A percentile compares a stretch with the other conserved stretches of the same genome.
Conservation (phyloP, 2,329 filamentous ascomycete species). For the Diplodia seriata region DNA sequence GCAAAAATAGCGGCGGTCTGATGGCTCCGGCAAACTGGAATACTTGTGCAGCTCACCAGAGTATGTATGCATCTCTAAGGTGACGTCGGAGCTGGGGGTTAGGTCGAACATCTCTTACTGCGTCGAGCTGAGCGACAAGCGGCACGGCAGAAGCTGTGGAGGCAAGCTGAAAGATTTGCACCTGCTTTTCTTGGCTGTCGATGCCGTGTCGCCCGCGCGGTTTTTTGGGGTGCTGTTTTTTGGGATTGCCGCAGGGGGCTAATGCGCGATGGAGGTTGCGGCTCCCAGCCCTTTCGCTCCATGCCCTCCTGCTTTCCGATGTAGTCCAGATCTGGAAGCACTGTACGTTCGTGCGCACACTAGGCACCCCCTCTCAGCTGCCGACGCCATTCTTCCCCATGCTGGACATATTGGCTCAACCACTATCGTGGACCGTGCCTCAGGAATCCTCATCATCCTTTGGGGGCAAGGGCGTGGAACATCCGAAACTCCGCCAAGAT, state of each 20-base stretch:
- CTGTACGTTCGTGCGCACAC: slow-evolving; percentile 1
- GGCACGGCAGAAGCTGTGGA: background rate
- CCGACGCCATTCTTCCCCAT: background rate
- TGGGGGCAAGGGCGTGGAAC: background rate
- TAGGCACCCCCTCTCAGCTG: background rate
- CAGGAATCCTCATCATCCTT: background rate
- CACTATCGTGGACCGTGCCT: background rate
- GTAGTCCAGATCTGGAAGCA: background rate
- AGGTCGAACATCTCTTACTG: background rate
- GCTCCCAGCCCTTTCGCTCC: background rate
- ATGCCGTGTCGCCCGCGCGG: background rate
- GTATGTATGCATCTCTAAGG: background rate
- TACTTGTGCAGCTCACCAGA: background rate
- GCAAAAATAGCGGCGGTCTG: background rate
- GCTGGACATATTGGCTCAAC: background rate
- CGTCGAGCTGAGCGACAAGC: background rate
- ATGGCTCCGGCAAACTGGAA: background rate
- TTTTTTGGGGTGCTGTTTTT: background rate
- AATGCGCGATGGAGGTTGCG: too few species aligned
- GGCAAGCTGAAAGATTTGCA: background rate
- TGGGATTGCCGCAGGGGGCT: background rate
- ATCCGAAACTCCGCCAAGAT: slow-evolving; percentile 13
- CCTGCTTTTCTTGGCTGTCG: slow-evolving; percentile 5
- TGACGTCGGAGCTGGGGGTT: background rate
- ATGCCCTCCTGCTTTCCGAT: background rate